Percentiles rank a stretch among this genome's conserved stretches.
These are phyloP conservation scores for Boletus rubroflammeus DNA, from an alignment of 768 basidiomycete species.

Conservation along the genomic window DNA sequence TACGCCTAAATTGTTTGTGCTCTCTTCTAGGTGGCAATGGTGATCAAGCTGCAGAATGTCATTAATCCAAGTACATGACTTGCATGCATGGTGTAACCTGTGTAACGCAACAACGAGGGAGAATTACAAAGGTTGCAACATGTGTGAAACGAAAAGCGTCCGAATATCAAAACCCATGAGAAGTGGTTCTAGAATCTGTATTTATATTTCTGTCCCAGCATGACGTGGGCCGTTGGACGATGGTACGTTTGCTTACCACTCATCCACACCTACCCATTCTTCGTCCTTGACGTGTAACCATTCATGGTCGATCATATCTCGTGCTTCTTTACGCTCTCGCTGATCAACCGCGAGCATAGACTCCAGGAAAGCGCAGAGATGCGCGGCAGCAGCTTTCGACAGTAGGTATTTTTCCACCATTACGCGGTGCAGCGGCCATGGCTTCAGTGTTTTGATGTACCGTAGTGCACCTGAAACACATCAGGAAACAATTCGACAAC, in stretches of 20 bases:
- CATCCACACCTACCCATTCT: constrained; percentile 25
- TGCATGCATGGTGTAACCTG: background rate
- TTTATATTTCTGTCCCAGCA: constrained; percentile 10
- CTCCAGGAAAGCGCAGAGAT: constrained; percentile 62
- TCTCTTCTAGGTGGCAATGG: background rate
- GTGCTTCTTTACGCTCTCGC: constrained; percentile 62
- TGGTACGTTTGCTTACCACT: constrained; percentile 25
- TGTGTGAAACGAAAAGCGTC: background rate
- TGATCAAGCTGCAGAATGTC: background rate
- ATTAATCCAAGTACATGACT: constrained; percentile 5
- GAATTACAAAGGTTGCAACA: constrained; percentile 5
- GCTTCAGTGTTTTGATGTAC: constrained; percentile 70
- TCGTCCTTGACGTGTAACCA: constrained; percentile 57
- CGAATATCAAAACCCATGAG: constrained; percentile 2
- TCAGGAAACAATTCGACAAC: constrained; percentile 3
- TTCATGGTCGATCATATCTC: constrained; percentile 67
- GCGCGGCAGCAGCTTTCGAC: constrained; percentile 50
- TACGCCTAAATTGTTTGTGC: background rate
- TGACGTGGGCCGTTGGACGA: background rate
- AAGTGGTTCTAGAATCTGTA: constrained; percentile 1
- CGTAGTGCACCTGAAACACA: constrained; percentile 53
- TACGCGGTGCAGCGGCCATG: constrained; percentile 79
- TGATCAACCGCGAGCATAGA: constrained; percentile 77
- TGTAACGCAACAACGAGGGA: background rate
- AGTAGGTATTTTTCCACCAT: constrained; percentile 89